Evolutionary conservation across 768 basidiomycete genomes (phyloP).

Genomic region (Nidula microcarpa): DNA sequence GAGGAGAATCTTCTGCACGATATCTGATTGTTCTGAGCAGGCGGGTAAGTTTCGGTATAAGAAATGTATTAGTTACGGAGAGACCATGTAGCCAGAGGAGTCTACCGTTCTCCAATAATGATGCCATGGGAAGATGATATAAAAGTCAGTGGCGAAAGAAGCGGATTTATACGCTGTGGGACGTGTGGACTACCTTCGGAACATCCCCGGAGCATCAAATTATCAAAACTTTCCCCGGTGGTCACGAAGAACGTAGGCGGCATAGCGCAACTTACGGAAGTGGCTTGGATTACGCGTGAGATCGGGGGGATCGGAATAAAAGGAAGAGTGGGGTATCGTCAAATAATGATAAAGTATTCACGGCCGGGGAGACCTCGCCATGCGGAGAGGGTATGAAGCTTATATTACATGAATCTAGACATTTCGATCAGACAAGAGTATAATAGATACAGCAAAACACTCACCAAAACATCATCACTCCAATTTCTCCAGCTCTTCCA

Average conservation of each 20-base stretch:
- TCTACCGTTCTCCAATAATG: background rate
- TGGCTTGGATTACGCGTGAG: background rate
- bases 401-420: no score
- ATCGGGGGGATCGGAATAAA: background rate
- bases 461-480: slow-evolving; percentile 45
- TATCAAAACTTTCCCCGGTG: background rate
- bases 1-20: background rate
- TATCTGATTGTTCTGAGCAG: background rate
- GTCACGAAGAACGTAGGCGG: background rate
- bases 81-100: background rate
- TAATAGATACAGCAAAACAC: background rate
- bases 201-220: background rate
- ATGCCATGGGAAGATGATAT: slow-evolving; percentile 1
- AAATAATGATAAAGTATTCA: no score
- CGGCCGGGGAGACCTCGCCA: no score
- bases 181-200: background rate
- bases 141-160: background rate
- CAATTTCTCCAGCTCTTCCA: slow-evolving; percentile 92
- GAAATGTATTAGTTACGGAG: background rate
- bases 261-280: background rate
- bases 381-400: no score
- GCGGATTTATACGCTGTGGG: background rate
- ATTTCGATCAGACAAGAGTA: background rate
- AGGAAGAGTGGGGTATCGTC: background rate
- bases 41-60: background rate